Conservation (phyloP, 1,284 basidiomycete species). For the Apiotrichum gamsii region DNA sequence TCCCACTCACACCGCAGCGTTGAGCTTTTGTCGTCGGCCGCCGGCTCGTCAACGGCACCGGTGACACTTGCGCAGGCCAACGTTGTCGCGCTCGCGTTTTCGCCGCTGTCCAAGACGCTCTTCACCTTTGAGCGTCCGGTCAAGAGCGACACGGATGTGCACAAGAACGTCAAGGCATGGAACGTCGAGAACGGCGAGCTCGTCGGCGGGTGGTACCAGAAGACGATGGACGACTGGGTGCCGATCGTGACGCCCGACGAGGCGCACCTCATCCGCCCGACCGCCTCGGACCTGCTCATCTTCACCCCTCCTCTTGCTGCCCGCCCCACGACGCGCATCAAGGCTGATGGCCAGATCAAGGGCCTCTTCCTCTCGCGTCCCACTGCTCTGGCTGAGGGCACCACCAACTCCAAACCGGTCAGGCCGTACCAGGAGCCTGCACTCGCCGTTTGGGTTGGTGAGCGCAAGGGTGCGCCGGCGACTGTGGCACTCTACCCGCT, state of each 20-base stretch:
- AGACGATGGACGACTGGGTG: conserved; percentile 50
- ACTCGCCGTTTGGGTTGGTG: conserved; percentile 82
- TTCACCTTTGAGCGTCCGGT: conserved; percentile 84
- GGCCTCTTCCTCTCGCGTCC: conserved; percentile 42
- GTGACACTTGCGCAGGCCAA: conserved; percentile 53
- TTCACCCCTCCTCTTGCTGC: conserved; percentile 51
- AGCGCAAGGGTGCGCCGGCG: conserved; percentile 95
- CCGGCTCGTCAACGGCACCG: conserved; percentile 25
- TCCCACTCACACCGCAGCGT: conserved; percentile 34
- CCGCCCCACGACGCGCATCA: conserved; percentile 34
- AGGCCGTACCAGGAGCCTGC: conserved; percentile 32
- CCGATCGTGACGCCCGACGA: conserved; percentile 90
- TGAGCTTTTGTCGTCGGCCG: conserved; percentile 28
- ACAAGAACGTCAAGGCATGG: conserved; percentile 46
- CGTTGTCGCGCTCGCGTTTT: conserved; percentile 79
- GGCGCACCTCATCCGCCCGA: conserved; percentile 69
- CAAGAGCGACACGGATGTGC: conserved; percentile 44
- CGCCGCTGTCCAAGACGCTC: conserved; percentile 83
- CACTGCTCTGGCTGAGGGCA: conserved; percentile 25
- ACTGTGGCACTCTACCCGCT: conserved; percentile 79
- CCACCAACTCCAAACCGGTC: conserved; percentile 30
- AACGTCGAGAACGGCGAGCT: conserved; percentile 37
- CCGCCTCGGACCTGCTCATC: conserved; percentile 68
- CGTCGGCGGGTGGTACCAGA: conserved; percentile 43
- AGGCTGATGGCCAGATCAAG: conserved; percentile 41